Conservation (phyloP, 225 moss, liverwort and hornwort species). For the Climacium dendroides region DNA sequence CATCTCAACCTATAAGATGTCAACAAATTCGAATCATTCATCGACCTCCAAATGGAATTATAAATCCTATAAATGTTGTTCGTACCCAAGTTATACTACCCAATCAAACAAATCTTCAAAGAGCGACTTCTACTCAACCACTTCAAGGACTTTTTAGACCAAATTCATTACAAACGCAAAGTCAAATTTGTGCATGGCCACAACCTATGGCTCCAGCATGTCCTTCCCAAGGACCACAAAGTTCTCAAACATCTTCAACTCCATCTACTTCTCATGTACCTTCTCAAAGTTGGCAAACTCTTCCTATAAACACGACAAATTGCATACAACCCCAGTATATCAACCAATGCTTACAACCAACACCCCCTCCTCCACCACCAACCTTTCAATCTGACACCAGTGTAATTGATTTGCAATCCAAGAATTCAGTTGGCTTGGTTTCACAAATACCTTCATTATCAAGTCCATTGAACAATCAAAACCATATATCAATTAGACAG, state of each 20-base stretch:
- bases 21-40: conserved; percentile 25
- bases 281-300: conserved; percentile 9
- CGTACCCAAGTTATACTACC: conserved; percentile 1
- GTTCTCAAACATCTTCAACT: not conserved
- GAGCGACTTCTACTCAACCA: not conserved
- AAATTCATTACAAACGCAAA: conserved; percentile 21
- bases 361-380: not conserved
- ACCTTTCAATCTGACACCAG: not conserved
- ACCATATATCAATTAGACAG: not conserved
- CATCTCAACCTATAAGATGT: not conserved
- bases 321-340: not conserved
- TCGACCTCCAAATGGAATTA: not conserved
- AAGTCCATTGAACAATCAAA: not conserved
- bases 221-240: not conserved
- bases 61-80: conserved; percentile 4
- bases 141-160: not conserved
- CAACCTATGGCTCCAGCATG: conserved; percentile 12
- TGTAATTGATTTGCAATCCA: not conserved
- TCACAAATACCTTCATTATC: not conserved
- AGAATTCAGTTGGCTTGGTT: not conserved
- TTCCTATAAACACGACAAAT: not conserved
- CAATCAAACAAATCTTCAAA: conserved; percentile 2
- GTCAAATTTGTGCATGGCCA: conserved; percentile 24
- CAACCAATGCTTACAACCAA: not conserved
- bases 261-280: not conserved